Evolutionary conservation across 306 rosid genomes (phyloP).

Genomic region (Trifolium repens): DNA sequence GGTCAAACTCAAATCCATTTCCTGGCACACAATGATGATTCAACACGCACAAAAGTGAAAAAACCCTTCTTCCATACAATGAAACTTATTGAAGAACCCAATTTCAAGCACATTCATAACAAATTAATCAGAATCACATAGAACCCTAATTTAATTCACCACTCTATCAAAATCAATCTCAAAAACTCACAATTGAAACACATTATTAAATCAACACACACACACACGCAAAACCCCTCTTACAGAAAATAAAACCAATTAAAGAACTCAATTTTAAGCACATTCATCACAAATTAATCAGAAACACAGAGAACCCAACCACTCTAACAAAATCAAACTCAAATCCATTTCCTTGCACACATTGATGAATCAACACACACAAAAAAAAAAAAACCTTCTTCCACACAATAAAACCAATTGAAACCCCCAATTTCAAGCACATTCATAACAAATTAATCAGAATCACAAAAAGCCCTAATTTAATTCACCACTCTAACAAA

Average conservation of each 20-base stretch:
- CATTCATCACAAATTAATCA: not conserved
- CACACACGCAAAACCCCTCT: too few relatives aligned
- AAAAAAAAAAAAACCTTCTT: too few relatives aligned
- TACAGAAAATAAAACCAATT: not conserved
- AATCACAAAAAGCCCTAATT: too few relatives aligned
- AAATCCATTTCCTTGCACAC: not conserved
- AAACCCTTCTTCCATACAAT: too few relatives aligned
- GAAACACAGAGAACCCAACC: not conserved
- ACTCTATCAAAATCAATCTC: slow-evolving; percentile 8
- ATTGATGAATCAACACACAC: not conserved
- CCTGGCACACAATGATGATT: slow-evolving; percentile 5
- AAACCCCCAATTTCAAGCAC: too few relatives aligned
- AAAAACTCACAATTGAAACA: not conserved
- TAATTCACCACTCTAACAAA: too few relatives aligned
- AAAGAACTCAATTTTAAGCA: slow-evolving; percentile 16
- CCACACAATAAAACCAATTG: too few relatives aligned
- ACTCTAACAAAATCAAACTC: slow-evolving; percentile 13
- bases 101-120: slow-evolving; percentile 3
- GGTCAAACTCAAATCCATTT: not conserved
- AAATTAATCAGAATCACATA: not conserved
- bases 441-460: too few relatives aligned
- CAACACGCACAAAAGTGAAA: not conserved
- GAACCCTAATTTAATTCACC: not conserved
- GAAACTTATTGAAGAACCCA: slow-evolving; percentile 12
- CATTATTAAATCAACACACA: too few relatives aligned